Percentiles rank a stretch among this genome's conserved stretches.
Conservation (phyloP, 2,329 filamentous ascomycete species). For the Scedosporium minutisporum region DNA sequence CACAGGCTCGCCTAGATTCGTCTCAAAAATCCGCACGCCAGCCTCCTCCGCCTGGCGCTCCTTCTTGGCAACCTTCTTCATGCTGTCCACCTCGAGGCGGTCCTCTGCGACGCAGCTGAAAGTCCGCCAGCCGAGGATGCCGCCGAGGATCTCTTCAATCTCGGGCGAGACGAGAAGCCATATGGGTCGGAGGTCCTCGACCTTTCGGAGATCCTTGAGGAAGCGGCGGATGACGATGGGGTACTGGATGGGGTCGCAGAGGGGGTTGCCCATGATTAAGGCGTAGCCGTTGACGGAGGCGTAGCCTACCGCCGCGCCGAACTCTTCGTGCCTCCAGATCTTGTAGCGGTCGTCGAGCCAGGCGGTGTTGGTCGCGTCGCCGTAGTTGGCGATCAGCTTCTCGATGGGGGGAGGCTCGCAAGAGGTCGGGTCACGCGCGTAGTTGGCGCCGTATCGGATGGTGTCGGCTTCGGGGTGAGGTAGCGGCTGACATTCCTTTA, state of each 20-base stretch:
- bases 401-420: slow-evolving; percentile 58
- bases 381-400: slow-evolving; percentile 89
- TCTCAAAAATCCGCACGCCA: slow-evolving; percentile 69
- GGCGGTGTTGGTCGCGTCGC: slow-evolving; percentile 86
- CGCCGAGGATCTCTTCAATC: slow-evolving; percentile 69
- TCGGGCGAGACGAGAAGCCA: slow-evolving; percentile 82
- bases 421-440: slow-evolving; percentile 14
- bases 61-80: slow-evolving; percentile 62
- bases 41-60: slow-evolving; percentile 72
- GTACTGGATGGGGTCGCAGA: slow-evolving; percentile 74
- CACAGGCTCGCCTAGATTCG: slow-evolving; percentile 48
- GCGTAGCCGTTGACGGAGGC: slow-evolving; percentile 67
- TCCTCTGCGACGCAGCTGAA: slow-evolving; percentile 84
- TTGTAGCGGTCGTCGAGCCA: slow-evolving; percentile 86
- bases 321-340: slow-evolving; percentile 69
- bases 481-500: slow-evolving; percentile 44
- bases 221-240: slow-evolving; percentile 63
- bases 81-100: slow-evolving; percentile 69
- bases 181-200: slow-evolving; percentile 62
- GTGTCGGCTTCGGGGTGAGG: slow-evolving; percentile 84
- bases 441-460: slow-evolving; percentile 38
- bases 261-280: slow-evolving; percentile 78
- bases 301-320: slow-evolving; percentile 78
- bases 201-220: slow-evolving; percentile 63
- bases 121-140: slow-evolving; percentile 76